Base-by-base conservation (phyloP, 768 basidiomycete genomes). In the Lyophyllum semitale region DNA sequence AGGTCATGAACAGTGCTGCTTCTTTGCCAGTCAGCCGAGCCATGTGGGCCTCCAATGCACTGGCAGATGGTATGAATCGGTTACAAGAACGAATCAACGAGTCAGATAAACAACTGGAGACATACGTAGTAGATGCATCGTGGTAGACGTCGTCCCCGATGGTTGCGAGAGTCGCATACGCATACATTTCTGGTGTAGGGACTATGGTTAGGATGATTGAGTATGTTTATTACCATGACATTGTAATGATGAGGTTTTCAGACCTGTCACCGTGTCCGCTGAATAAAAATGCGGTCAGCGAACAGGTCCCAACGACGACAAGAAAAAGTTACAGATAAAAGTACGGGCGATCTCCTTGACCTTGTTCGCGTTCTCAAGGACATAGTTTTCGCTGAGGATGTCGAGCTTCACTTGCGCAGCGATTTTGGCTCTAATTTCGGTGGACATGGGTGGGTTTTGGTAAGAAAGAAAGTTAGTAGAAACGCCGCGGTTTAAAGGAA, bases 21-120 rank as follows among this genome's bases (percentile, higher is more conserved):
- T 96, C 95, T 71, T 98, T 98, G 51, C 96, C 95, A 13, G 87
- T 83, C 46, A 92, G 67, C 63, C 80, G 75, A 18, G 90, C 91
- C 37, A 92, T 69, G 60, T 92, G 90, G 1, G 74, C 77, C 64
- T 92, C 90, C 27, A 92, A 71, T 15, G 83, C 80, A 41, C 80
- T 79, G 32, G 77, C n/a, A 70, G 71, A 37, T 26, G n/a, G n/a
- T n/a, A 43, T 37, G 26, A 51, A 47, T 48, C 23, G n/a, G n/a
- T n/a, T n/a, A n/a, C n/a, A n/a, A n/a, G n/a, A n/a, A n/a, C n/a
- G n/a, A 49, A 33, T n/a, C n/a, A n/a, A n/a, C 52, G 32, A 41
- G 42, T 18, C 30, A 51, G 32, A n/a, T 32, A 30, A 49, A 18
- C 22, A 40, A 17, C 0, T 29, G 11, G 30, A 29, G 15, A 68